Conservation (phyloP, 441 rosid species). For the Gossypium aridum region DNA sequence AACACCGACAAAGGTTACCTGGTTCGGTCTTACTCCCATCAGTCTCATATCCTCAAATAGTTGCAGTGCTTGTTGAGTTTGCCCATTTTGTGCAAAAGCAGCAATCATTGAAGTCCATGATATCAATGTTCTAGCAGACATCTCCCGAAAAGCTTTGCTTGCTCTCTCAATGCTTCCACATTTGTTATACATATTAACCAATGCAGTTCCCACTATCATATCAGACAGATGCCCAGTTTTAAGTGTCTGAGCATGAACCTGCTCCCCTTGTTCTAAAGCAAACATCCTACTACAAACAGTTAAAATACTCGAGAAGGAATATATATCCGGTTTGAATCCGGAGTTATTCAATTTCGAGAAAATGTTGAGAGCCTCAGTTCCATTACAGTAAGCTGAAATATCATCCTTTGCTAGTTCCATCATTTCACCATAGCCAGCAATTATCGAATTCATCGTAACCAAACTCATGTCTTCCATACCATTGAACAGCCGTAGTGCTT, state of each 20-base stretch:
- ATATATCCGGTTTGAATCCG: slow-evolving; percentile 38
- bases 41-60: slow-evolving; percentile 52
- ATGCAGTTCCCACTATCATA: slow-evolving; percentile 47
- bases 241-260: slow-evolving; percentile 47
- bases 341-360: slow-evolving; percentile 31
- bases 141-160: slow-evolving; percentile 41
- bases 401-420: slow-evolving; percentile 35
- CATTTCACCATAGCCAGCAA: slow-evolving; percentile 47
- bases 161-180: slow-evolving; percentile 49
- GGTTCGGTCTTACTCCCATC: slow-evolving; percentile 44
- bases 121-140: slow-evolving; percentile 46
- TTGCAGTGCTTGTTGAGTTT: slow-evolving; percentile 35
- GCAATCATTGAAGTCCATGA: slow-evolving; percentile 66
- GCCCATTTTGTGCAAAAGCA: slow-evolving; percentile 37
- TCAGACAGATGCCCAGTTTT: slow-evolving; percentile 47
- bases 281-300: slow-evolving; percentile 36
- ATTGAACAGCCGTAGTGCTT: slow-evolving; percentile 31
- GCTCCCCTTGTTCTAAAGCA: slow-evolving; percentile 48
- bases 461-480: slow-evolving; percentile 24
- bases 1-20: slow-evolving; percentile 46
- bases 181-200: slow-evolving; percentile 46
- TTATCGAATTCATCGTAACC: slow-evolving; percentile 59
- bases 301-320: slow-evolving; percentile 43
- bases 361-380: slow-evolving; percentile 35
- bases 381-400: slow-evolving; percentile 27